These are phyloP conservation scores for Aureobasidium musti DNA, from an alignment of 2,329 filamentous ascomycete genomes.

Conservation along the genomic window DNA sequence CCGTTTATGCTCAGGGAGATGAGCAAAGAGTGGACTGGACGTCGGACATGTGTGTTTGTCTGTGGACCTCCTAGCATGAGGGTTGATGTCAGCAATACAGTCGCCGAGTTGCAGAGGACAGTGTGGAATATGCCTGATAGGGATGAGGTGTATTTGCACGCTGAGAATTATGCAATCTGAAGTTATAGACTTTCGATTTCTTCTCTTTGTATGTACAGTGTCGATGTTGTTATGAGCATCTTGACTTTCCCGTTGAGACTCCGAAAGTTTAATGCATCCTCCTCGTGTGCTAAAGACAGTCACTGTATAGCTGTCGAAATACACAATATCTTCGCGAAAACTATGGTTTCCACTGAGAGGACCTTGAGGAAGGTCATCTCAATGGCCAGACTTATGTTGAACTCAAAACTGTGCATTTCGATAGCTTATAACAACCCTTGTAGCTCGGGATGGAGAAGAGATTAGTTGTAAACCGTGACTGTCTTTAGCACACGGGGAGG, in stretches of 20 bases:
- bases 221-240: neutral
- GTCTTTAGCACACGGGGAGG: too few species aligned
- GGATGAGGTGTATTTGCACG: slow-evolving; percentile 92
- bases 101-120: slow-evolving; percentile 76
- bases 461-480: too few species aligned
- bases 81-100: slow-evolving; percentile 81
- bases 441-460: too few species aligned
- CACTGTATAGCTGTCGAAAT: too few species aligned
- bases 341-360: too few species aligned
- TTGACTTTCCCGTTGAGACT: neutral
- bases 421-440: too few species aligned
- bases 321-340: too few species aligned
- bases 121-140: slow-evolving; percentile 64
- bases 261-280: too few species aligned
- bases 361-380: too few species aligned
- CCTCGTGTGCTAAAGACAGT: too few species aligned
- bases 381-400: too few species aligned
- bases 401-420: too few species aligned
- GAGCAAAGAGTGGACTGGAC: slow-evolving; percentile 76
- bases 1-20: slow-evolving; percentile 83
- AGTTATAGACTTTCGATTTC: neutral
- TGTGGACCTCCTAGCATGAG: slow-evolving; percentile 88
- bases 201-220: neutral
- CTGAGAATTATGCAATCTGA: slow-evolving; percentile 84
- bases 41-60: slow-evolving; percentile 85